Evolutionary conservation across 2,329 filamentous ascomycete species (phyloP), one percentile per base, ranked within the genome.

Genomic region (Aspergillus piperis): DNA sequence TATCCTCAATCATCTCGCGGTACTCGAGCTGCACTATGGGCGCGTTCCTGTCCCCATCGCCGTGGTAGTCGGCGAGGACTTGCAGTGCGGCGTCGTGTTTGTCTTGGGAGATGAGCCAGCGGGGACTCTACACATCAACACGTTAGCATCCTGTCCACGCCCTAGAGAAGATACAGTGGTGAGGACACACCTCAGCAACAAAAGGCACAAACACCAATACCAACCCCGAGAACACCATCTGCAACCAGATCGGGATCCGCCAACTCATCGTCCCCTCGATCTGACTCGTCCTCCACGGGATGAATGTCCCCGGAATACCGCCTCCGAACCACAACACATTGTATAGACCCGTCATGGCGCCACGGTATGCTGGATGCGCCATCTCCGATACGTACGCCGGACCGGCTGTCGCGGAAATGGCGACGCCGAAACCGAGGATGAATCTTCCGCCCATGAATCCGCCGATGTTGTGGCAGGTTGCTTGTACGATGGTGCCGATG

Each of bases 61-160:
- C 86, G 58, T 88, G 87, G 68, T 85, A 86, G 58, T 83, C 82
- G 8, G 83, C 79, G 59, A 90, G 79, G 1, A 84, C 80, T 3
- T 80, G 72, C 21, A 83, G 75, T 0, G 85, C 85, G 59, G 87
- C 80, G 30, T 87, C 84, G 23, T 83, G 80, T 17, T 83, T 81
- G 64, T 86, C 82, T 57, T 85, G 82, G 27, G 83, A 82, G 58
- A 86, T 84, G 19, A 88, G 79, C 85, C 85, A 88, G 52, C 86
- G 76, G 2, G 86, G 87, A 0, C 83, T 86, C 69, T 25, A 25
- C 6, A 25, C 6, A 25, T 6, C 23, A 25, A n/a, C 25, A 21
- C 36, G 10, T 8, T 27, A 42, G 55, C 32, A 50, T 32, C 8
- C 27, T 5, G 21, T 6, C 5, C 7, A 4, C 8, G 3, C 2